Percentiles rank a stretch among this genome's conserved stretches.
Evolutionary conservation across 2,329 filamentous ascomycete genomes (phyloP).

Genomic region (Hypoxylon sp.): DNA sequence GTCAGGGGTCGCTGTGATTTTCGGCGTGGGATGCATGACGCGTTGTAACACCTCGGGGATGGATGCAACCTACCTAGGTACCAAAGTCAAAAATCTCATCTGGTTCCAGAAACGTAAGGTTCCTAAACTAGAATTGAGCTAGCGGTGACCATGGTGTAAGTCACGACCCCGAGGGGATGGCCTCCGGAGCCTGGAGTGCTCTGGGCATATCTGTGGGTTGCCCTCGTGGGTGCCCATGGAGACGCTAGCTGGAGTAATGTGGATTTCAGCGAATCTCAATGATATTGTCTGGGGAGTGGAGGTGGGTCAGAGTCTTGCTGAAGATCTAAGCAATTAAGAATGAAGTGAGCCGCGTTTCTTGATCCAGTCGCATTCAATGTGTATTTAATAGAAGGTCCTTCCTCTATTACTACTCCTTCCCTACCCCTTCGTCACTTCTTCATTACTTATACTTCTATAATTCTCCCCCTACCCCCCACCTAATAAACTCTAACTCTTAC

Average conservation of each 20-base stretch:
- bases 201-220: slow-evolving; percentile 41
- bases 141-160: slow-evolving; percentile 20
- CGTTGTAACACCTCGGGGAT: slow-evolving; percentile 31
- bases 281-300: slow-evolving; percentile 40
- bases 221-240: slow-evolving; percentile 39
- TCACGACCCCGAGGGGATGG: slow-evolving; percentile 38
- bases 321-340: slow-evolving; percentile 17
- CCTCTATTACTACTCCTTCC: slow-evolving; percentile 7
- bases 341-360: slow-evolving; percentile 19
- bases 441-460: slow-evolving; percentile 17
- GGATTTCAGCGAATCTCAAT: slow-evolving; percentile 12
- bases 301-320: slow-evolving; percentile 33
- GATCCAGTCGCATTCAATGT: slow-evolving; percentile 4
- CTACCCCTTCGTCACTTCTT: slow-evolving; percentile 2
- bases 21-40: slow-evolving; percentile 32
- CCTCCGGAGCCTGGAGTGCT: slow-evolving; percentile 40
- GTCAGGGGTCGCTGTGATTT: slow-evolving; percentile 8
- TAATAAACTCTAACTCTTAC: slow-evolving; percentile 1
- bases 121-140: slow-evolving; percentile 22
- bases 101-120: slow-evolving; percentile 28
- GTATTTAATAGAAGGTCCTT: slow-evolving; percentile 19
- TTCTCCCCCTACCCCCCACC: slow-evolving; percentile 1
- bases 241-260: slow-evolving; percentile 29
- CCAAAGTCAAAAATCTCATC: slow-evolving; percentile 21
- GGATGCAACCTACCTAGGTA: slow-evolving; percentile 25